A percentile compares a stretch with the other conserved stretches of the same genome.
phyloP scores from a whole-genome alignment of 1,284 basidiomycete genomes.

The Peniophora sp. region DNA sequence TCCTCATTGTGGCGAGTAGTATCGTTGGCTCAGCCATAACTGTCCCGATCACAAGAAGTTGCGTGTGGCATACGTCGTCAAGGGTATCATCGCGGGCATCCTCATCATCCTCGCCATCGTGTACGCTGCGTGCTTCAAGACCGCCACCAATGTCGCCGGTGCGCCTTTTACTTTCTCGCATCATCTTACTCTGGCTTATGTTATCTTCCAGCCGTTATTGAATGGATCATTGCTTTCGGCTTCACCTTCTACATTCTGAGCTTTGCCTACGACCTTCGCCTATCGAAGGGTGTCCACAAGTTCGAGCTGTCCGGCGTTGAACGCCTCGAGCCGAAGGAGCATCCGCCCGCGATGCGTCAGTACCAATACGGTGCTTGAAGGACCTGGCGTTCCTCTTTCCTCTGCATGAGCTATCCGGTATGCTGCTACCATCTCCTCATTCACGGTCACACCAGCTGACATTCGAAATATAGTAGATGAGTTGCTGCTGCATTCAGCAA shows the following conservation, averaged over 20 bases:
- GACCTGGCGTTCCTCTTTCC: no score
- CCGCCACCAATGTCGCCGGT: conserved; percentile 43
- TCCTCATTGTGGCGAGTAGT: conserved; percentile 21
- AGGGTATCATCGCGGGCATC: conserved; percentile 47
- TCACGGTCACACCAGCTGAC: no score
- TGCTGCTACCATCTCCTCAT: no score
- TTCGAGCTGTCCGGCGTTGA: conserved; percentile 13
- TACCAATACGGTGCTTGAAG: no score
- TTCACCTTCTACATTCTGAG: conserved; percentile 66
- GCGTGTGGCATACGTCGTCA: conserved; percentile 49
- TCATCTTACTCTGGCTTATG: background rate
- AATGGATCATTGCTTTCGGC: conserved; percentile 67
- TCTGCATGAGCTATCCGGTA: no score
- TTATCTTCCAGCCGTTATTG: conserved; percentile 37
- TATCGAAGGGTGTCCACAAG: conserved; percentile 38
- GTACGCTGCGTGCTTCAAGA: conserved; percentile 47
- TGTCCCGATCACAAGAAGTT: conserved; percentile 39
- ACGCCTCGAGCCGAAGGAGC: conserved; percentile 1
- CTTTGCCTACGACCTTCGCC: conserved; percentile 56
- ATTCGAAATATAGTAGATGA: no score
- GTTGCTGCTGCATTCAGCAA: no score
- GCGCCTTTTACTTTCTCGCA: conserved; percentile 9
- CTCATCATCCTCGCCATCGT: conserved; percentile 57
- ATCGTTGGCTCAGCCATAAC: conserved; percentile 55
- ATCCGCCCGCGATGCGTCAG: background rate